phyloP scores from a whole-genome alignment of 2,329 filamentous ascomycete genomes.

The Biscogniauxia marginata region DNA sequence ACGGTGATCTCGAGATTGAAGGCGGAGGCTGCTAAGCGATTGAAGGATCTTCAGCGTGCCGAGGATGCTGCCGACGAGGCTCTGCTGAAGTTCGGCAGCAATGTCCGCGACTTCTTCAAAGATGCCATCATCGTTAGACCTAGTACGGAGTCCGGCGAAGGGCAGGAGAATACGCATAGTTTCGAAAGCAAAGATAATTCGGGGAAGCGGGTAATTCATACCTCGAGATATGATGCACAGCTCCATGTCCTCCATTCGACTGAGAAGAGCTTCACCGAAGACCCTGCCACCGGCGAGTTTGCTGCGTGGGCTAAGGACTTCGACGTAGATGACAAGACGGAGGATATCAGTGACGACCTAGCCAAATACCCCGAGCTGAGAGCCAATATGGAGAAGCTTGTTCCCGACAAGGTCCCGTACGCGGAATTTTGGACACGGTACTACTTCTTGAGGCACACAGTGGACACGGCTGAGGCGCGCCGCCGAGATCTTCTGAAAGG shows the following conservation, averaged over 20 bases:
- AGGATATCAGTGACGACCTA: constrained; percentile 76
- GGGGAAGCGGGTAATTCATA: constrained; percentile 91
- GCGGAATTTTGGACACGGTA: constrained; percentile 90
- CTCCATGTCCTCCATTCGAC: constrained; percentile 92
- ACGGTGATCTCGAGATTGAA: constrained; percentile 75
- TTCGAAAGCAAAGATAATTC: constrained; percentile 92
- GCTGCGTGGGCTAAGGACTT: constrained; percentile 71
- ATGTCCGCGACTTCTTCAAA: constrained; percentile 82
- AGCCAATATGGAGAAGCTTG: constrained; percentile 88
- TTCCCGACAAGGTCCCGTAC: constrained; percentile 92
- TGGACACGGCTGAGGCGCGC: constrained; percentile 89
- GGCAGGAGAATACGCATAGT: constrained; percentile 62
- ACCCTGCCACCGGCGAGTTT: constrained; percentile 75
- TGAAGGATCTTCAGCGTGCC: constrained; percentile 86
- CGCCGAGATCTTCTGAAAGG: constrained; percentile 88
- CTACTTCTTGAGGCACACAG: constrained; percentile 88
- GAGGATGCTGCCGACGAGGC: constrained; percentile 97
- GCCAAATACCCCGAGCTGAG: constrained; percentile 84
- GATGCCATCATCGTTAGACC: constrained; percentile 89
- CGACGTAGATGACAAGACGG: constrained; percentile 79
- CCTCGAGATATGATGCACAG: constrained; percentile 91
- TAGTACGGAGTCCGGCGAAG: constrained; percentile 52
- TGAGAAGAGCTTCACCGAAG: constrained; percentile 76
- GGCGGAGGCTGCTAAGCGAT: constrained; percentile 72
- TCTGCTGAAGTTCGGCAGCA: constrained; percentile 84